phyloP scores from a whole-genome alignment of 257 asterid genomes.

The Solanum clarkiae region DNA sequence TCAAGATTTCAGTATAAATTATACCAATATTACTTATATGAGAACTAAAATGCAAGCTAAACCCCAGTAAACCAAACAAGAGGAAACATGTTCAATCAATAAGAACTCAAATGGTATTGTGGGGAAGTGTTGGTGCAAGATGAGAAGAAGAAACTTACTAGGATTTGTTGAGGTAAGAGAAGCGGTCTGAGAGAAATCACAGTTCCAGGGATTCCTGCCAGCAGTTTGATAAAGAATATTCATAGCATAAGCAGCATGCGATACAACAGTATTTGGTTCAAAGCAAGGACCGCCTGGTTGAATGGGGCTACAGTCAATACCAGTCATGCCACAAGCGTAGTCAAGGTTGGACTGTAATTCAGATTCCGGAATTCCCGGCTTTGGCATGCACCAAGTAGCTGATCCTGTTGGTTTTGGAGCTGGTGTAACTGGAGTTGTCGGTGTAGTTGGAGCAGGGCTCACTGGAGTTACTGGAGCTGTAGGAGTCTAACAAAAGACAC shows the following conservation, averaged over 20 bases:
- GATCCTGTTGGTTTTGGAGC: constrained; percentile 24
- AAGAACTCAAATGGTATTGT: neutral
- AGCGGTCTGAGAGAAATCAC: constrained; percentile 67
- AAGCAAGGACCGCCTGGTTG: constrained; percentile 71
- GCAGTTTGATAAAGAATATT: constrained; percentile 70
- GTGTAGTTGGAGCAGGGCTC: neutral
- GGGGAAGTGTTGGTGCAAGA: neutral
- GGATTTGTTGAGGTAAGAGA: constrained; percentile 45
- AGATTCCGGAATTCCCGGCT: constrained; percentile 31
- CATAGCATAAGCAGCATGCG: constrained; percentile 81
- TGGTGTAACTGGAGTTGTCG: constrained; percentile 18
- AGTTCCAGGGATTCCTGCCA: constrained; percentile 69
- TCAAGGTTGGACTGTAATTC: constrained; percentile 64
- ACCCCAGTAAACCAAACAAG: neutral
- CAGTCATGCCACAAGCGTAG: constrained; percentile 47
- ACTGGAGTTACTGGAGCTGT: constrained; percentile 20
- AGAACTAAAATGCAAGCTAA: neutral
- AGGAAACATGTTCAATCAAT: neutral
- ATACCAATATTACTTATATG: neutral
- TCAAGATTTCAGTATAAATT: neutral
- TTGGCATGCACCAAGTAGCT: constrained; percentile 66
- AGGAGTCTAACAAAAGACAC: constrained; percentile 25
- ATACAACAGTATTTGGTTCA: constrained; percentile 42
- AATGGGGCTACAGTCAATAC: constrained; percentile 62
- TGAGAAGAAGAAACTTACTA: constrained; percentile 32